A percentile compares a stretch with the other conserved stretches of the same genome.
Conservation (phyloP, 192 early-diverging fungal genomes). For the Allomyces javanicus region DNA sequence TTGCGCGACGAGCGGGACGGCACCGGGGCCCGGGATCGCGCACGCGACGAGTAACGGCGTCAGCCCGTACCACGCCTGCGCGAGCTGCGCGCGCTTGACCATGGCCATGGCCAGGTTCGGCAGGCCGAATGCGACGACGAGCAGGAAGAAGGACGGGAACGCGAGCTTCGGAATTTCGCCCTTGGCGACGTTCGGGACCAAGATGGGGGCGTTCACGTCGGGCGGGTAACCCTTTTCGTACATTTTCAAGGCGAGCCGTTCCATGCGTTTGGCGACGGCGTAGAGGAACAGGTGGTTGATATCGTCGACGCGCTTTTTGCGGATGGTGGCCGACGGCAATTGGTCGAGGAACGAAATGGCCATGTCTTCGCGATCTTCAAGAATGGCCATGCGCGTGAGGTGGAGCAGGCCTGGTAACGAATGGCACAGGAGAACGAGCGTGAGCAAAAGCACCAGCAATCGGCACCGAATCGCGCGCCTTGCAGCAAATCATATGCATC, state of each 20-base stretch:
- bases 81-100: constrained; percentile 26
- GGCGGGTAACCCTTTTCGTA: constrained; percentile 32
- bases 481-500: too few species aligned
- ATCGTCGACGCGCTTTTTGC: constrained; percentile 22
- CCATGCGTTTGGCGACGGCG: constrained; percentile 24
- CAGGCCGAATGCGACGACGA: constrained; percentile 22
- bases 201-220: constrained; percentile 26
- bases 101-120: constrained; percentile 22
- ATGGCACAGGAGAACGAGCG: too few species aligned
- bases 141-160: constrained; percentile 30
- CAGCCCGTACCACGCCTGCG: constrained; percentile 28
- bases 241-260: constrained; percentile 23
- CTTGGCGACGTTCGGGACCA: background rate
- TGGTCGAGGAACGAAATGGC: constrained; percentile 17
- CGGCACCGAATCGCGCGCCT: too few species aligned
- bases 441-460: too few species aligned
- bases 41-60: constrained; percentile 22
- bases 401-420: background rate
- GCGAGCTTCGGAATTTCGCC: constrained; percentile 5
- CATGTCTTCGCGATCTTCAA: constrained; percentile 1
- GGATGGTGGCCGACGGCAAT: constrained; percentile 10
- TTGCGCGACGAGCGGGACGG: background rate
- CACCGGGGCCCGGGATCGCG: background rate
- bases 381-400: background rate
- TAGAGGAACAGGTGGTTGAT: constrained; percentile 21